Evolutionary conservation across 2,329 filamentous ascomycete species (phyloP).

Genomic region (Trichoderma cornu-damae): DNA sequence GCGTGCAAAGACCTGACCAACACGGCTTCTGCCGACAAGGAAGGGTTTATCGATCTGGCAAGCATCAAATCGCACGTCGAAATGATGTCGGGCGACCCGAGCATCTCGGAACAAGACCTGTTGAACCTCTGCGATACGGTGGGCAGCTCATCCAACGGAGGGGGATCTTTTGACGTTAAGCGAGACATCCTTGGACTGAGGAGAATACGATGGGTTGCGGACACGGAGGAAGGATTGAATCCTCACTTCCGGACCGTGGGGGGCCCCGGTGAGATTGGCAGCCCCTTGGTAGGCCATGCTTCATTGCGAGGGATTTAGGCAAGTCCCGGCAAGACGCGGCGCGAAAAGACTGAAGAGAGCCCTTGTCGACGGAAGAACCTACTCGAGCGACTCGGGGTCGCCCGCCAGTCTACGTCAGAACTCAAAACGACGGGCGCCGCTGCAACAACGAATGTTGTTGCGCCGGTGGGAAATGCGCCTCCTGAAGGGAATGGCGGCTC

Average conservation of each 20-base stretch:
- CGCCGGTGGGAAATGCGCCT: background rate
- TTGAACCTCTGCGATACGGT: slow-evolving; percentile 86
- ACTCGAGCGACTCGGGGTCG: slow-evolving; percentile 20
- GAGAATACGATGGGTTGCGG: slow-evolving; percentile 54
- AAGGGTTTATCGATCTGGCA: slow-evolving; percentile 66
- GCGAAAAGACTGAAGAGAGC: slow-evolving; percentile 17
- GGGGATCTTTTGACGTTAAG: slow-evolving; percentile 74
- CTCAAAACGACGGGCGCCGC: background rate
- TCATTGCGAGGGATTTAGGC: slow-evolving; percentile 36
- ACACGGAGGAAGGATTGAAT: slow-evolving; percentile 40
- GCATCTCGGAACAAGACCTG: slow-evolving; percentile 57
- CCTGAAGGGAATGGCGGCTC: no score
- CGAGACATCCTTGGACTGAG: slow-evolving; percentile 40
- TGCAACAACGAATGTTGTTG: background rate
- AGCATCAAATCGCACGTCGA: slow-evolving; percentile 62
- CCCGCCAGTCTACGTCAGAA: background rate
- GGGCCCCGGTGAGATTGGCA: slow-evolving; percentile 65
- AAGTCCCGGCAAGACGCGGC: slow-evolving; percentile 19
- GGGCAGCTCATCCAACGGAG: slow-evolving; percentile 78
- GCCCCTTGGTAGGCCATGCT: slow-evolving; percentile 50
- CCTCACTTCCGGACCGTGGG: slow-evolving; percentile 44
- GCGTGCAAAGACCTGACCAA: slow-evolving; percentile 63
- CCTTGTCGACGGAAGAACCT: slow-evolving; percentile 21
- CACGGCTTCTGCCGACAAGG: slow-evolving; percentile 37
- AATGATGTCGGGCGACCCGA: slow-evolving; percentile 41